A percentile compares a stretch with the other conserved stretches of the same genome.
phyloP scores from a whole-genome alignment of 1,284 basidiomycete genomes.

The Ustilago tritici region DNA sequence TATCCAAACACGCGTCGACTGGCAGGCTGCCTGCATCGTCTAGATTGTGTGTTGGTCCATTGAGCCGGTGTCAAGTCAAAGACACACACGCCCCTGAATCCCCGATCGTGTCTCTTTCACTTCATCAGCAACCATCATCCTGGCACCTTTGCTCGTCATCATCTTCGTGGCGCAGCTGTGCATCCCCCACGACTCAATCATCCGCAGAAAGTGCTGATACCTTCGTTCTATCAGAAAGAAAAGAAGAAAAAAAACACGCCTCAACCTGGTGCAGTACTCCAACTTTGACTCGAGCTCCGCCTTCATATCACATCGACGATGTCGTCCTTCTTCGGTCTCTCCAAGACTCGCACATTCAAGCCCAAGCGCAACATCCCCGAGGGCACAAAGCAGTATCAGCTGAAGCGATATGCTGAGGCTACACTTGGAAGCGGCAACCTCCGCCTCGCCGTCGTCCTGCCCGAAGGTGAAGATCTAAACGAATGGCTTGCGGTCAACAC shows the following conservation, averaged over 20 bases:
- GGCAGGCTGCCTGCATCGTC: not conserved
- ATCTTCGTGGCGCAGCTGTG: not conserved
- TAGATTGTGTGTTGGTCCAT: not conserved
- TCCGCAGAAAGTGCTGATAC: not conserved
- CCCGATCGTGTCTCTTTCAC: not conserved
- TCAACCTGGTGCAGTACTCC: too few species aligned
- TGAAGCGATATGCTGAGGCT: conserved; percentile 96
- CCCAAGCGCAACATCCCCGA: conserved; percentile 93
- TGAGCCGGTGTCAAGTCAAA: conserved; percentile 6
- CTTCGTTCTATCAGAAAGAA: not conserved
- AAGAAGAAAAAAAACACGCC: too few species aligned
- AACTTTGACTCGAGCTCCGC: not conserved
- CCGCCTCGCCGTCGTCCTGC: conserved; percentile 64
- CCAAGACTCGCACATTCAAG: conserved; percentile 93
- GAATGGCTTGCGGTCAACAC: conserved; percentile 70
- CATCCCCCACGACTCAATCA: not conserved
- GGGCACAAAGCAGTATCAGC: conserved; percentile 95
- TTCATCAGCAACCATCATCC: conserved; percentile 1
- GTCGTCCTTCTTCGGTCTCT: conserved; percentile 65
- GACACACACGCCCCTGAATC: conserved; percentile 9
- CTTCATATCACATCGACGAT: conserved; percentile 22
- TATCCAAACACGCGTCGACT: conserved; percentile 12
- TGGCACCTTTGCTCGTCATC: not conserved
- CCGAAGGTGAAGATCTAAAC: conserved; percentile 67
- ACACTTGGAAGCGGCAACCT: conserved; percentile 78